Conservation (phyloP, 768 basidiomycete species). For the Phylloporus sp. region DNA sequence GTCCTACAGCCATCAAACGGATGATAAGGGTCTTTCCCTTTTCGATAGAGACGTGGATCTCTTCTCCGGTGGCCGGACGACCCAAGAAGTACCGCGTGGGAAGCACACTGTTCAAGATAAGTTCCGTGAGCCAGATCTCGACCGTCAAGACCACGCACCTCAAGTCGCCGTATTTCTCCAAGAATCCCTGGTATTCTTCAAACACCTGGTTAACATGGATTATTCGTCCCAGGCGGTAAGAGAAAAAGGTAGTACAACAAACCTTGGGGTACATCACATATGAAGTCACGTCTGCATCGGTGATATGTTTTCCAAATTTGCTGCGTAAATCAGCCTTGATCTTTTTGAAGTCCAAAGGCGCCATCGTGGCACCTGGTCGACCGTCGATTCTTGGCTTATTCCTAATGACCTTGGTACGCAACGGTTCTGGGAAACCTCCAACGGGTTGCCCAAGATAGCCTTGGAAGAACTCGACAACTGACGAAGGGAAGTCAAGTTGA, state of each 20-base stretch:
- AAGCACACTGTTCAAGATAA: conserved; percentile 58
- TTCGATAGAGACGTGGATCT: conserved; percentile 95
- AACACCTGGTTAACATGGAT: conserved; percentile 60
- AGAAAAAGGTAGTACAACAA: conserved; percentile 13
- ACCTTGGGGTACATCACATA: conserved; percentile 99
- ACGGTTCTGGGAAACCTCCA: conserved; percentile 97
- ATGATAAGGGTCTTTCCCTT: conserved; percentile 96
- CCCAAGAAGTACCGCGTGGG: conserved; percentile 97
- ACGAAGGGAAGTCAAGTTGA: conserved; percentile 94
- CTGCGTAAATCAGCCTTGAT: conserved; percentile 88
- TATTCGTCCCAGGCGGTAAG: conserved; percentile 3
- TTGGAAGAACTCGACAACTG: conserved; percentile 98
- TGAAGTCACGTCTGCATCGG: conserved; percentile 87
- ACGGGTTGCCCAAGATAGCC: conserved; percentile 97
- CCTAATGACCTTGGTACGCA: conserved; percentile 87
- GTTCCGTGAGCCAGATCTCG: no score
- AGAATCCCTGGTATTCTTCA: conserved; percentile 93
- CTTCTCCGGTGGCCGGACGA: conserved; percentile 87
- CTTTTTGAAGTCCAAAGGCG: conserved; percentile 91
- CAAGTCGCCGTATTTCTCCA: conserved; percentile 92
- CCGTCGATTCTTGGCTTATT: conserved; percentile 91
- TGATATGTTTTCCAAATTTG: conserved; percentile 94
- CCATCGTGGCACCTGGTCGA: conserved; percentile 85
- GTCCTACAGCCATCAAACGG: conserved; percentile 91
- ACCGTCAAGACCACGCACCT: conserved; percentile 58